Evolutionary conservation across 2,329 filamentous ascomycete species (phyloP).

Genomic region (Colletotrichum plurivorum): DNA sequence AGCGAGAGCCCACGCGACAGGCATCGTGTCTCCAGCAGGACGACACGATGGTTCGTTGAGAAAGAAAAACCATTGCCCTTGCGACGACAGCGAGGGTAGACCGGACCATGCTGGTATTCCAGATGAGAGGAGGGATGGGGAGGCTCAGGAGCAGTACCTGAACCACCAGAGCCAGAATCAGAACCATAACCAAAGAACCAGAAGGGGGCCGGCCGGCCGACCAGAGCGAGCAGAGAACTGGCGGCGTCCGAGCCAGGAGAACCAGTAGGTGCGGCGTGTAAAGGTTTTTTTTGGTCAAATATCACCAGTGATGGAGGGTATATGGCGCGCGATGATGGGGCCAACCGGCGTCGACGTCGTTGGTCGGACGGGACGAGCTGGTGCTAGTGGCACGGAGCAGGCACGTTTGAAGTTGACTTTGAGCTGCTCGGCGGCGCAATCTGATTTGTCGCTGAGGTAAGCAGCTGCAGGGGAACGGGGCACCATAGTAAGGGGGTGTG

Average conservation of each 20-base stretch:
- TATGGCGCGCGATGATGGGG: slow-evolving; percentile 34
- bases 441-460: slow-evolving; percentile 49
- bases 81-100: slow-evolving; percentile 15
- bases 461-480: slow-evolving; percentile 41
- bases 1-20: slow-evolving; percentile 23
- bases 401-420: slow-evolving; percentile 60
- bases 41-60: slow-evolving; percentile 22
- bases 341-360: slow-evolving; percentile 25
- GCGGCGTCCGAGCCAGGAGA: not conserved
- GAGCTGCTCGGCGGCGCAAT: slow-evolving; percentile 44
- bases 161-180: slow-evolving; percentile 15
- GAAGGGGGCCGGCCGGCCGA: not conserved
- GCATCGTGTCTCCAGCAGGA: slow-evolving; percentile 19
- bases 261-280: not conserved
- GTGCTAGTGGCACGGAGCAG: slow-evolving; percentile 47
- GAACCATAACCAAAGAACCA: slow-evolving; percentile 9
- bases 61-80: slow-evolving; percentile 6
- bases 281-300: slow-evolving; percentile 10
- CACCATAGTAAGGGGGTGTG: slow-evolving; percentile 10
- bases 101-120: slow-evolving; percentile 19
- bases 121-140: slow-evolving; percentile 3
- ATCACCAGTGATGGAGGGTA: slow-evolving; percentile 39
- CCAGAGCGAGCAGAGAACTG: not conserved
- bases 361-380: slow-evolving; percentile 35
- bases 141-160: not conserved